Percentiles rank a stretch among this genome's conserved stretches.
phyloP scores from a whole-genome alignment of 2,329 filamentous ascomycete species.

The Botrytis deweyae region DNA sequence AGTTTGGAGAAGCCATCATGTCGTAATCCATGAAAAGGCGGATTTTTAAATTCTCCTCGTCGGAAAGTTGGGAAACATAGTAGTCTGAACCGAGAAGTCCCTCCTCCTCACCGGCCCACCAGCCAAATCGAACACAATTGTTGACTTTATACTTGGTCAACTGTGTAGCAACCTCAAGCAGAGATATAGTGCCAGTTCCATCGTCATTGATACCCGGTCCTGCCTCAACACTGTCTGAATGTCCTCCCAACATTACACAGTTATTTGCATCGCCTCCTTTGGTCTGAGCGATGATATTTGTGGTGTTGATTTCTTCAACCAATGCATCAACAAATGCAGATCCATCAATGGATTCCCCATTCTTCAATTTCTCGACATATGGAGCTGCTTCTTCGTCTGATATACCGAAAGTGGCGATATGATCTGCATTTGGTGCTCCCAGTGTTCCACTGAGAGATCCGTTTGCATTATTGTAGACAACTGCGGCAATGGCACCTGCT shows the following conservation, averaged over 20 bases:
- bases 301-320: slow-evolving; percentile 43
- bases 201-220: slow-evolving; percentile 53
- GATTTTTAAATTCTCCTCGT: slow-evolving; percentile 61
- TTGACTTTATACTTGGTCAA: slow-evolving; percentile 57
- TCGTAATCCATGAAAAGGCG: slow-evolving; percentile 69
- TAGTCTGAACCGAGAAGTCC: slow-evolving; percentile 63
- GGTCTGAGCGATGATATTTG: slow-evolving; percentile 65
- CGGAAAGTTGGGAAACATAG: slow-evolving; percentile 55
- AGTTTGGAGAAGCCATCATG: slow-evolving; percentile 67
- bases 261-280: slow-evolving; percentile 58
- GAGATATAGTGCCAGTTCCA: slow-evolving; percentile 44
- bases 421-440: slow-evolving; percentile 56
- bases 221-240: slow-evolving; percentile 61
- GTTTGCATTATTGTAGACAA: slow-evolving; percentile 59
- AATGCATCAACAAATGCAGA: slow-evolving; percentile 61
- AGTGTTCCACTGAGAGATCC: slow-evolving; percentile 67
- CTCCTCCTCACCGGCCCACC: slow-evolving; percentile 68
- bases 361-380: slow-evolving; percentile 53
- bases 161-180: slow-evolving; percentile 62
- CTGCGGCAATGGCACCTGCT: slow-evolving; percentile 67
- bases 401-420: slow-evolving; percentile 69
- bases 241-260: slow-evolving; percentile 64
- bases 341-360: slow-evolving; percentile 50
- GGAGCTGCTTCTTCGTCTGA: slow-evolving; percentile 57
- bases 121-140: slow-evolving; percentile 66